Conservation (phyloP, 768 basidiomycete genomes). For the Rhodotorula diobovata region DNA sequence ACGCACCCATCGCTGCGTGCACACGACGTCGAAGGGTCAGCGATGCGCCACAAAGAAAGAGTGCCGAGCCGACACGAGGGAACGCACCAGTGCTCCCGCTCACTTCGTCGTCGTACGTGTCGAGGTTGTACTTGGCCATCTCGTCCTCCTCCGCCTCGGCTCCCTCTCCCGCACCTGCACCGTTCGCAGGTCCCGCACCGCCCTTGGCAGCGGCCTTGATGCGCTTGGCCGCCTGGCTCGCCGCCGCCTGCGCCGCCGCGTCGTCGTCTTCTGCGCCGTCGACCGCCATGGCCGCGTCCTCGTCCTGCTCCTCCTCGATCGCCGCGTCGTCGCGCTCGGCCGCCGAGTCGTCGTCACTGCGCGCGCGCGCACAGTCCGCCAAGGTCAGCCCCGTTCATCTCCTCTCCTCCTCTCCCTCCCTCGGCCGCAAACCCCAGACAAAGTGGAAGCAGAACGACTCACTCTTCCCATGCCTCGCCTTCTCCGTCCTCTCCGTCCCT, state of each 20-base stretch:
- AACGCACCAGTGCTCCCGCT: conserved; percentile 48
- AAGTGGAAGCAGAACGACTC: conserved; percentile 50
- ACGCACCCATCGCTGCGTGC: conserved; percentile 58
- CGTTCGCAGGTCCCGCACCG: conserved; percentile 49
- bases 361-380: background rate
- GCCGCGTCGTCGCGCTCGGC: background rate
- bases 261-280: conserved; percentile 53
- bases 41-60: too few species aligned
- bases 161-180: conserved; percentile 38
- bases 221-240: conserved; percentile 35
- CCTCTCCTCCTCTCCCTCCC: too few species aligned
- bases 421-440: conserved; percentile 1
- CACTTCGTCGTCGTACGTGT: conserved; percentile 82
- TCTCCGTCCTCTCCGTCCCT: conserved; percentile 51
- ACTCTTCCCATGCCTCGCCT: conserved; percentile 78
- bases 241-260: conserved; percentile 43
- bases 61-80: background rate
- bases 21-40: background rate
- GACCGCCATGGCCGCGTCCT: conserved; percentile 45
- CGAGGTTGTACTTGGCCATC: conserved; percentile 79
- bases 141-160: conserved; percentile 56
- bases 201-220: conserved; percentile 45
- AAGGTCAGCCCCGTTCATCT: background rate
- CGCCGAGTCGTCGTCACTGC: background rate
- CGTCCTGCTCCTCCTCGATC: background rate